phyloP scores from a whole-genome alignment of 2,329 filamentous ascomycete genomes.

The Alternaria viburni region DNA sequence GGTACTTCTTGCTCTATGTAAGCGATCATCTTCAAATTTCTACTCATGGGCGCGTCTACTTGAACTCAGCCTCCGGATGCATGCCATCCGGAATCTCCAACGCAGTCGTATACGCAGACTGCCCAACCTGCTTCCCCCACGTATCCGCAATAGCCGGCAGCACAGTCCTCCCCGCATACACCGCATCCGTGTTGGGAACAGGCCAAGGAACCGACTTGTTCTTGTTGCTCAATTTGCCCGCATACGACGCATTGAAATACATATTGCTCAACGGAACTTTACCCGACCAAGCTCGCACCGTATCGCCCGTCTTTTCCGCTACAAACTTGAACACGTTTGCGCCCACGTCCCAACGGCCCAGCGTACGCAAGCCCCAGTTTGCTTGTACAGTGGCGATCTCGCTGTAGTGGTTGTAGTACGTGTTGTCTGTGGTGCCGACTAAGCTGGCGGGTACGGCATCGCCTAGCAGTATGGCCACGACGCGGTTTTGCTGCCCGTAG shows the following conservation, averaged over 20 bases:
- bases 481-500: constrained; percentile 70
- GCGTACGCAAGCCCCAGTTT: constrained; percentile 54
- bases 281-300: constrained; percentile 33
- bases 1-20: not conserved
- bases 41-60: not conserved
- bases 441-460: constrained; percentile 72
- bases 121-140: constrained; percentile 30
- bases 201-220: constrained; percentile 36
- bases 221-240: constrained; percentile 40
- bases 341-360: constrained; percentile 56
- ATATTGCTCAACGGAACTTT: constrained; percentile 36
- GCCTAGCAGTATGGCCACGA: constrained; percentile 75
- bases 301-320: constrained; percentile 36
- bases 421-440: constrained; percentile 70
- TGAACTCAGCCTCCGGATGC: constrained; percentile 42
- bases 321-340: constrained; percentile 53
- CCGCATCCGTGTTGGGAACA: constrained; percentile 34
- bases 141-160: constrained; percentile 28
- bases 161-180: constrained; percentile 37
- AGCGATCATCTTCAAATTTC: not conserved
- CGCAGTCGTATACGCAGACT: constrained; percentile 36
- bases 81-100: constrained; percentile 44
- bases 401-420: constrained; percentile 61
- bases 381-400: constrained; percentile 54
- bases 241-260: constrained; percentile 43